These are phyloP conservation scores for Lentinus brumalis DNA, from an alignment of 768 basidiomycete species.

Conservation along the genomic window DNA sequence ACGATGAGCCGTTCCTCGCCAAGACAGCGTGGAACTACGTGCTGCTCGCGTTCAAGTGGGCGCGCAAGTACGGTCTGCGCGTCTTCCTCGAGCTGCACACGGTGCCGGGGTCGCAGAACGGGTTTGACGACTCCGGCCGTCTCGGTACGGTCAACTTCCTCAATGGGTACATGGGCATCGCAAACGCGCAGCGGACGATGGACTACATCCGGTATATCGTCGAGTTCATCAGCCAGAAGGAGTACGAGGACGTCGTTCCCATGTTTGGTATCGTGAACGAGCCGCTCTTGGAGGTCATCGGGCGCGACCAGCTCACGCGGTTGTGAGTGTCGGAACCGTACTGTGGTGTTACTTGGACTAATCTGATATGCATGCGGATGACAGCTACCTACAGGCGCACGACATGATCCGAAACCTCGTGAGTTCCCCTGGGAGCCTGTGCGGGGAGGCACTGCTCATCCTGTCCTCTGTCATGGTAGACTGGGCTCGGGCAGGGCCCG, in stretches of 20 bases:
- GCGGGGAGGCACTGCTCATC: too few relatives aligned
- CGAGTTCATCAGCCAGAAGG: conserved; percentile 80
- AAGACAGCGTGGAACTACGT: conserved; percentile 82
- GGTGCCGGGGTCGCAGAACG: conserved; percentile 80
- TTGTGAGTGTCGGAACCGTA: conserved; percentile 47
- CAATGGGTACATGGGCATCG: conserved; percentile 78
- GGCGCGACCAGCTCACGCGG: conserved; percentile 49
- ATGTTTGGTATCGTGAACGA: conserved; percentile 70
- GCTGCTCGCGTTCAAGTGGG: conserved; percentile 75
- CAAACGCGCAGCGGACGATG: conserved; percentile 80
- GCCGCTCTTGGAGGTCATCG: conserved; percentile 53
- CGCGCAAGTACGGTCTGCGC: conserved; percentile 84
- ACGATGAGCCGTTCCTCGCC: conserved; percentile 71
- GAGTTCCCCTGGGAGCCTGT: conserved; percentile 53
- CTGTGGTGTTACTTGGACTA: too few relatives aligned
- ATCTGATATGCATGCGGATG: conserved; percentile 28
- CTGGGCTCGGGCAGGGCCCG: conserved; percentile 47
- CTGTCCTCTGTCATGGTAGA: too few relatives aligned
- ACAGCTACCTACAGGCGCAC: conserved; percentile 58
- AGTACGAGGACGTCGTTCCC: conserved; percentile 63
- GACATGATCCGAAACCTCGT: conserved; percentile 73
- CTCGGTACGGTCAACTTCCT: conserved; percentile 62
- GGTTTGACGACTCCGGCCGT: conserved; percentile 66
- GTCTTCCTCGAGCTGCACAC: conserved; percentile 81
- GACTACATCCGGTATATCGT: conserved; percentile 73